Conservation (phyloP, 257 asterid species). For the Fraxinus excelsior region DNA sequence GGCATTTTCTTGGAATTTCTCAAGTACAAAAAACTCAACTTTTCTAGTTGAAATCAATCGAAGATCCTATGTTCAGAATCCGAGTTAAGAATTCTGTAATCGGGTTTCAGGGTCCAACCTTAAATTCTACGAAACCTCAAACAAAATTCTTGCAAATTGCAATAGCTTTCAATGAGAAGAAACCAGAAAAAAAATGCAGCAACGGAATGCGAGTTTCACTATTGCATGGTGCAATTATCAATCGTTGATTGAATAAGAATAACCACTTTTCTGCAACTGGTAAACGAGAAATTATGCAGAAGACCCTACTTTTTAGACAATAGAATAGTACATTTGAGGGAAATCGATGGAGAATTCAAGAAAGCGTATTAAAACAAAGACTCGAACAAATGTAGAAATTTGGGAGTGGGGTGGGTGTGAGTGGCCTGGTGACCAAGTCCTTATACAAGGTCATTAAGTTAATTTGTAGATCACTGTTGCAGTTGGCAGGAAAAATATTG, state of each 20-base stretch:
- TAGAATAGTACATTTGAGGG: neutral
- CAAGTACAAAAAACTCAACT: constrained; percentile 12
- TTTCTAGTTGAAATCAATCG: neutral
- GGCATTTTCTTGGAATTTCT: constrained; percentile 44
- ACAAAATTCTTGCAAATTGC: neutral
- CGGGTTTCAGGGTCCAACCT: constrained; percentile 17
- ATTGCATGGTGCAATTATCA: constrained; percentile 11
- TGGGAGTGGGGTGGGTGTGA: too few species aligned
- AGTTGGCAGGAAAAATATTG: too few species aligned
- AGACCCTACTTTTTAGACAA: constrained; percentile 29
- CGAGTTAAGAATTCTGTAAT: neutral
- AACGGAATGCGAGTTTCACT: neutral
- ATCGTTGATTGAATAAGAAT: too few species aligned
- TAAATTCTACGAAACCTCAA: neutral
- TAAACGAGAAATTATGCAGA: constrained; percentile 21
- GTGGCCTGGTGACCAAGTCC: neutral
- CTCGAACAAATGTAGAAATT: neutral
- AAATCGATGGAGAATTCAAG: neutral
- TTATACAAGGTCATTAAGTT: too few species aligned
- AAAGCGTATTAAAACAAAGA: neutral
- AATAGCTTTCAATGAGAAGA: constrained; percentile 5
- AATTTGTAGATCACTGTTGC: too few species aligned
- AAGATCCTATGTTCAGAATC: neutral
- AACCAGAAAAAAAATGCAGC: neutral
- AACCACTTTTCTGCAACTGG: constrained; percentile 17